Base-by-base conservation (phyloP, 2,329 filamentous ascomycete species). In the Phoma sp. region DNA sequence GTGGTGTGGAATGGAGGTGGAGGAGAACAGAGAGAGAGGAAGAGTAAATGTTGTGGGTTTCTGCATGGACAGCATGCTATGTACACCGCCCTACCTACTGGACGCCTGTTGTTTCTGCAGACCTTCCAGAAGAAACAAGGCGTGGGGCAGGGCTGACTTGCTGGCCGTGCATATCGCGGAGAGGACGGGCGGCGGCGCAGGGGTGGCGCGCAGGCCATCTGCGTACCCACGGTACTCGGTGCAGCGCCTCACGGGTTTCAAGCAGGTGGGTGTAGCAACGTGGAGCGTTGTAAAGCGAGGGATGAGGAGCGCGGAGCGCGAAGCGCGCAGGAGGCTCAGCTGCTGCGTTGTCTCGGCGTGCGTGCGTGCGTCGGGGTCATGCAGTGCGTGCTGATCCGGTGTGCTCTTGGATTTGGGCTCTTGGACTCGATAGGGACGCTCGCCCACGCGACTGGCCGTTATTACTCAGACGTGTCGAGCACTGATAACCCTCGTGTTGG, bases 361-460 rank as follows among this genome's bases (percentile, higher is more conserved):
- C 17, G 27, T 31, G 22, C 12, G 36, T 55, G 53, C 53, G 52
- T 49, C 41, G 39, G 45, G 47, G 37, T 44, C 58, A 46, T 49
- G 45, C 41, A 46, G 48, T 17, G 41, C 51, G 48, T 22, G 41
- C 52, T 57, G 60, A 56, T 56, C 53, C 43, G 35, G 53, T 43
- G 53, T 47, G 57, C 56, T 51, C 57, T 53, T 49, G 44, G 43
- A 12, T 2, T 4, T 24, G 22, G 22, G 54, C 56, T 51, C 57
- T 53, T 49, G 44, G 43, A 15, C 55, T 60, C 39, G 50, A 52
- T 55, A 55, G 56, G 43, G 24, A 60, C 50, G 31, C 36, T 36
- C 44, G 58, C 61, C 64, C 65, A 68, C 67, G 65, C 65, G 58
- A 60, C 61, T 47, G 53, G 22, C 47, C 41, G 51, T 55, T 57